These are phyloP conservation scores for Xanthoconium stramineum DNA, from an alignment of 768 basidiomycete species.

Conservation along the genomic window DNA sequence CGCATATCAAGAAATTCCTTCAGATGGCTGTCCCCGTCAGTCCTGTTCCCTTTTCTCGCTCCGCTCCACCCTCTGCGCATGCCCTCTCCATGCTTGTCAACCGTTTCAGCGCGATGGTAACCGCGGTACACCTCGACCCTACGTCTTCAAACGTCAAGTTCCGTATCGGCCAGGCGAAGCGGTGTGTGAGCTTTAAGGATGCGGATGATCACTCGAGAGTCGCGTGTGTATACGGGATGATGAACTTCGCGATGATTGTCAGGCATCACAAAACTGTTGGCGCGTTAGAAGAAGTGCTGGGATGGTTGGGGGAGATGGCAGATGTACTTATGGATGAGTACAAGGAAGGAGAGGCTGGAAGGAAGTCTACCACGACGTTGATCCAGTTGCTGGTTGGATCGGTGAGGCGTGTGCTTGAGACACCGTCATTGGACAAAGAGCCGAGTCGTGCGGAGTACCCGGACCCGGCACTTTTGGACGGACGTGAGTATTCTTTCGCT, in stretches of 20 bases:
- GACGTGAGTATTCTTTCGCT: constrained; percentile 38
- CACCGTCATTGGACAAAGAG: constrained; percentile 36
- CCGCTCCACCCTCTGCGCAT: constrained; percentile 44
- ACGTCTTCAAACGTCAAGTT: constrained; percentile 41
- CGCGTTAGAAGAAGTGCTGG: constrained; percentile 47
- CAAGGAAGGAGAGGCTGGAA: constrained; percentile 27
- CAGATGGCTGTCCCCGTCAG: constrained; percentile 71
- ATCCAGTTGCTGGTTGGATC: constrained; percentile 56
- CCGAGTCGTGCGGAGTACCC: constrained; percentile 49
- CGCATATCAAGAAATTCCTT: constrained; percentile 62
- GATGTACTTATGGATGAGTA: constrained; percentile 55
- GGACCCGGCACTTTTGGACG: constrained; percentile 54
- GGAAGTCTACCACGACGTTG: constrained; percentile 34
- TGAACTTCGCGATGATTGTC: constrained; percentile 64
- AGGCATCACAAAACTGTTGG: constrained; percentile 46
- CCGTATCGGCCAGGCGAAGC: constrained; percentile 61
- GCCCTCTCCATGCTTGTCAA: constrained; percentile 81
- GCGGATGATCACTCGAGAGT: constrained; percentile 61
- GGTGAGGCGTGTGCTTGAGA: constrained; percentile 50
- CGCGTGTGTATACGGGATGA: constrained; percentile 73
- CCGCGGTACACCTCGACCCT: constrained; percentile 68
- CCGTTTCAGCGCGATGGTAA: constrained; percentile 68
- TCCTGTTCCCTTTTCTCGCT: constrained; percentile 59
- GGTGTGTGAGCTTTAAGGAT: constrained; percentile 64
- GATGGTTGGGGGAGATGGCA: constrained; percentile 66